phyloP scores from a whole-genome alignment of 2,329 filamentous ascomycete species.

The Fusarium ramigenum region DNA sequence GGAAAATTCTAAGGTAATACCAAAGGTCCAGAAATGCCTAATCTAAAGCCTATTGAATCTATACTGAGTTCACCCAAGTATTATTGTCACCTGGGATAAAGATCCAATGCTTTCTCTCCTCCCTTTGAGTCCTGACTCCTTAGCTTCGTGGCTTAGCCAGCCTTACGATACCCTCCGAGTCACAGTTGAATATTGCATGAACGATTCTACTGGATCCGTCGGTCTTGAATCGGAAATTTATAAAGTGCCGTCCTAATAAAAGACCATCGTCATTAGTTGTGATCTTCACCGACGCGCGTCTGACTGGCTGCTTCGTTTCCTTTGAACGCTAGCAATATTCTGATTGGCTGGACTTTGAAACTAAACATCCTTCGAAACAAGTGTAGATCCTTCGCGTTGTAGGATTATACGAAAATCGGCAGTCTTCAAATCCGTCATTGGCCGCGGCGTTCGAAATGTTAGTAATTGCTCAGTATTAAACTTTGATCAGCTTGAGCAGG shows the following conservation, averaged over 20 bases:
- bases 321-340: background rate
- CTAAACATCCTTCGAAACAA: background rate
- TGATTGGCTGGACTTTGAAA: background rate
- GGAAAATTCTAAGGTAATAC: background rate
- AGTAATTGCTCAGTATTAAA: background rate
- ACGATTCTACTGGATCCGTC: background rate
- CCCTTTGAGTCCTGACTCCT: background rate
- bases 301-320: background rate
- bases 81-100: background rate
- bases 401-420: background rate
- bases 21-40: background rate
- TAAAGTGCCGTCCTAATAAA: background rate
- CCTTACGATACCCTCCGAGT: background rate
- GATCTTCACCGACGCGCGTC: background rate
- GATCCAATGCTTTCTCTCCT: background rate
- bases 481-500: background rate
- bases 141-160: background rate
- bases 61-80: fast-evolving
- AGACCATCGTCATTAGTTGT: background rate
- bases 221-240: background rate
- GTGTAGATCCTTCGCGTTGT: background rate
- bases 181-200: too few species aligned
- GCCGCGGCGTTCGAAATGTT: background rate
- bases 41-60: fast-evolving
- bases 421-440: background rate